Evolutionary conservation across 768 basidiomycete genomes (phyloP).

Genomic region (Suillus placidus): DNA sequence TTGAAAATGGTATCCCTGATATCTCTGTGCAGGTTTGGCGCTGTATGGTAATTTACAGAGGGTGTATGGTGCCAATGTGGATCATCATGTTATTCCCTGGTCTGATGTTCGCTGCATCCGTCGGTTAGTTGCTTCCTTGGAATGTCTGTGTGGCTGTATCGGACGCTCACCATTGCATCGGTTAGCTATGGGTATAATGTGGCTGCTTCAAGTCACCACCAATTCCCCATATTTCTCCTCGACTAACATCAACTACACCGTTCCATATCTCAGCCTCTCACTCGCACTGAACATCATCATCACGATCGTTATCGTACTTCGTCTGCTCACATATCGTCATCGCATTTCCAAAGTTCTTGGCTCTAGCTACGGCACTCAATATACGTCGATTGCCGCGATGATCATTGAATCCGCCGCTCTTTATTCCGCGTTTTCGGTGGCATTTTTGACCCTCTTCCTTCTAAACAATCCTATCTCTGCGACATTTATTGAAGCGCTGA

Average conservation of each 20-base stretch:
- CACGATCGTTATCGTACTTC: conserved; percentile 34
- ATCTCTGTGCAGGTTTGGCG: conserved; percentile 2
- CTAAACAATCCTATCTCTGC: conserved; percentile 26
- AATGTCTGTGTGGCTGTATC: too few species aligned
- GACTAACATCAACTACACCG: conserved; percentile 14
- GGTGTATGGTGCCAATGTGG: background rate
- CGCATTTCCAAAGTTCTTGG: conserved; percentile 22
- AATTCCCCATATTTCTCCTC: conserved; percentile 11
- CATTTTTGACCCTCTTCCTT: conserved; percentile 35
- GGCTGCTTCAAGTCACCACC: background rate
- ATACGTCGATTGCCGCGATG: conserved; percentile 38
- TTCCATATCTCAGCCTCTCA: conserved; percentile 32
- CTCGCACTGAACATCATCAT: conserved; percentile 36
- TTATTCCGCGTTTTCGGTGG: conserved; percentile 29
- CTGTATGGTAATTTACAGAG: conserved; percentile 7
- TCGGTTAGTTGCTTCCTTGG: background rate
- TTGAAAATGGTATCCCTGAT: background rate
- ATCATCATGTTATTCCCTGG: background rate
- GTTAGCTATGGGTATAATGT: conserved; percentile 1
- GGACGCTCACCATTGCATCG: background rate
- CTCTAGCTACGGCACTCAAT: conserved; percentile 24
- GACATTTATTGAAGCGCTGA: conserved; percentile 33
- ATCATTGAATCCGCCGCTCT: conserved; percentile 38
- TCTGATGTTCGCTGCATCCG: background rate
- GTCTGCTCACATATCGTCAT: conserved; percentile 28